A percentile compares a stretch with the other conserved stretches of the same genome.
phyloP scores from a whole-genome alignment of 2,329 filamentous ascomycete genomes.

The Sphaerulina vaccinii region DNA sequence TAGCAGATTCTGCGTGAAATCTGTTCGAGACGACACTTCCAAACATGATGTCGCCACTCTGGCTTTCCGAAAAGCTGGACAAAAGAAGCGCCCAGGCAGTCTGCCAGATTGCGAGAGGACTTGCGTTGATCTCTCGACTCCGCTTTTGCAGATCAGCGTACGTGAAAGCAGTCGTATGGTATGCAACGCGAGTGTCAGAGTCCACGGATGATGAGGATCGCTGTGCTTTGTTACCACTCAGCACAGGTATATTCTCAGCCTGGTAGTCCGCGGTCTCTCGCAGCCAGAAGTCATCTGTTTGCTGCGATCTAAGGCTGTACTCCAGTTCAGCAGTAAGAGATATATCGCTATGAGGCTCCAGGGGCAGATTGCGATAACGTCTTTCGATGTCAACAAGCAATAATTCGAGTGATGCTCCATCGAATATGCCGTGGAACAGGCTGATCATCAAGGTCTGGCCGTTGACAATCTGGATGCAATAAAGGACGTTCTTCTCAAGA shows the following conservation, averaged over 20 bases:
- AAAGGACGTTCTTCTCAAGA: conserved; percentile 7
- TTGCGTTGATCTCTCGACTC: background rate
- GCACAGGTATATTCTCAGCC: background rate
- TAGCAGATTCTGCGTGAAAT: background rate
- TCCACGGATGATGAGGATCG: background rate
- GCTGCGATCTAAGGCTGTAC: background rate
- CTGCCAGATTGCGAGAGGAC: background rate
- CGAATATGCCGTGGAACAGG: conserved; percentile 22
- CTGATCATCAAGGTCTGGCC: conserved; percentile 7
- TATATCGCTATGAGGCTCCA: conserved; percentile 6
- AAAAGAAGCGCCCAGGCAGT: background rate
- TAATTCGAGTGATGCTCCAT: conserved; percentile 18
- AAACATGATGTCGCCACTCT: background rate
- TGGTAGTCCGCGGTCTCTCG: background rate
- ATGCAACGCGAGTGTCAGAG: background rate
- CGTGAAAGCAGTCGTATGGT: background rate
- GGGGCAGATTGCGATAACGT: background rate
- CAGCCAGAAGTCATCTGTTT: background rate
- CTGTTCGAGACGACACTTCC: background rate
- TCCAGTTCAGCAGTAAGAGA: background rate
- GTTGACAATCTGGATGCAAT: background rate
- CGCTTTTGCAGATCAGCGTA: background rate
- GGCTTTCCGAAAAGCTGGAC: background rate
- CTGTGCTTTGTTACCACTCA: background rate
- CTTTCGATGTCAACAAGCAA: conserved; percentile 14